Conservation (phyloP, 1,139 yeast genomes). For the Hanseniaspora sp. region DNA sequence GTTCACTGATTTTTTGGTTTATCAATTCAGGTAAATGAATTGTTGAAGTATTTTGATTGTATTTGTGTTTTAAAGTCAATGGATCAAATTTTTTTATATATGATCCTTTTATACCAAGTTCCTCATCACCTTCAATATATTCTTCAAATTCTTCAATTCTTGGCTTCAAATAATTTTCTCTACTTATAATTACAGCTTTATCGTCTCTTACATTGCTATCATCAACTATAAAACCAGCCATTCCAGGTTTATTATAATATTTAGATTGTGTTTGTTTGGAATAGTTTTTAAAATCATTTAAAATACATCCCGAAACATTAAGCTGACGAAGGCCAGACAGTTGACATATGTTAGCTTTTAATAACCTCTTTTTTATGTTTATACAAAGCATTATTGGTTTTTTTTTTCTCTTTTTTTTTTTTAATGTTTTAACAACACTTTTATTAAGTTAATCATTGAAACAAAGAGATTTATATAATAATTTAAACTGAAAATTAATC, state of each 20-base stretch:
- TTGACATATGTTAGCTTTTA: too few species aligned
- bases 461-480: too few species aligned
- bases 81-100: conserved; percentile 20
- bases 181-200: conserved; percentile 7
- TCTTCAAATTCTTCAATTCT: background rate
- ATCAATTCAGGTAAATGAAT: conserved; percentile 44
- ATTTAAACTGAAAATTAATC: too few species aligned
- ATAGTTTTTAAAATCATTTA: background rate
- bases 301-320: too few species aligned
- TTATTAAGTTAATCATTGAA: too few species aligned
- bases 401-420: too few species aligned
- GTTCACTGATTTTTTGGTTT: conserved; percentile 46
- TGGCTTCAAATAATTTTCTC: conserved; percentile 7
- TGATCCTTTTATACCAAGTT: conserved; percentile 17
- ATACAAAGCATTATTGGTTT: too few species aligned
- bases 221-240: conserved; percentile 15
- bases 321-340: too few species aligned
- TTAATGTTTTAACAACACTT: too few species aligned
- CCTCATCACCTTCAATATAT: conserved; percentile 26
- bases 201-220: background rate
- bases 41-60: conserved; percentile 32
- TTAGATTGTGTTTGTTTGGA: background rate
- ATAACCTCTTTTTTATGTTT: too few species aligned
- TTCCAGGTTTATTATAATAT: conserved; percentile 1
- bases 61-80: conserved; percentile 39